Evolutionary conservation across 1,284 basidiomycete species (phyloP).

Genomic region (Macrocystidia cucumis): DNA sequence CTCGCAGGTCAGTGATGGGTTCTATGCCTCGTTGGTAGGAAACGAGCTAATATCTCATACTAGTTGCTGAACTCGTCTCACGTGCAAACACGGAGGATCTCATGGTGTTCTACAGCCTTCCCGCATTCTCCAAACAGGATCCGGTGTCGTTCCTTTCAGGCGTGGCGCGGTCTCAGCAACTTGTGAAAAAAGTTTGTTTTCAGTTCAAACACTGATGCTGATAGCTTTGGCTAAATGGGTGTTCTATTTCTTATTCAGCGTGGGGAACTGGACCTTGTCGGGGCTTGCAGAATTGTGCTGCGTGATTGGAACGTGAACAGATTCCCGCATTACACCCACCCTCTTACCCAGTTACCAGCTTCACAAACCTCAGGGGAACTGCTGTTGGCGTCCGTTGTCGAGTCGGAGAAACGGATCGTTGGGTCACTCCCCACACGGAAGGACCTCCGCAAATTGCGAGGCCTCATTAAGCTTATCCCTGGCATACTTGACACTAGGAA

Average conservation of each 20-base stretch:
- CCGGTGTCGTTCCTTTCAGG: conserved; percentile 74
- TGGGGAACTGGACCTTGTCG: conserved; percentile 71
- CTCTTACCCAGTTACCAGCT: conserved; percentile 24
- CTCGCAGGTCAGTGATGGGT: conserved; percentile 57
- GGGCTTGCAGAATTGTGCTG: conserved; percentile 77
- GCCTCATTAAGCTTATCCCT: conserved; percentile 49
- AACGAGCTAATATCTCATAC: conserved; percentile 2
- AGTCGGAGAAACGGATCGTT: conserved; percentile 40
- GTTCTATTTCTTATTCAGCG: conserved; percentile 34
- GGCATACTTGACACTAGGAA: conserved; percentile 48
- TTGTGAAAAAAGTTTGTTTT: conserved; percentile 70
- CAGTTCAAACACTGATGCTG: conserved; percentile 7
- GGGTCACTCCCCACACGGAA: conserved; percentile 45
- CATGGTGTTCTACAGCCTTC: conserved; percentile 86
- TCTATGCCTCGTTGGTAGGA: conserved; percentile 3
- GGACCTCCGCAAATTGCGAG: conserved; percentile 54
- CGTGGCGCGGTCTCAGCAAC: conserved; percentile 72
- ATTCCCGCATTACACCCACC: conserved; percentile 74
- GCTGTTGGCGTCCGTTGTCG: conserved; percentile 25
- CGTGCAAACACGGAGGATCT: conserved; percentile 76
- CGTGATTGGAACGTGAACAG: conserved; percentile 86
- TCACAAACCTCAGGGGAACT: conserved; percentile 12
- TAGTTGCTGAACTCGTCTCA: conserved; percentile 71
- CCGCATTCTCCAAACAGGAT: conserved; percentile 73
- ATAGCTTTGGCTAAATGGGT: too few relatives aligned